A percentile compares a stretch with the other conserved stretches of the same genome.
Conservation (phyloP, 2,329 filamentous ascomycete genomes). For the Endothia cerciana region DNA sequence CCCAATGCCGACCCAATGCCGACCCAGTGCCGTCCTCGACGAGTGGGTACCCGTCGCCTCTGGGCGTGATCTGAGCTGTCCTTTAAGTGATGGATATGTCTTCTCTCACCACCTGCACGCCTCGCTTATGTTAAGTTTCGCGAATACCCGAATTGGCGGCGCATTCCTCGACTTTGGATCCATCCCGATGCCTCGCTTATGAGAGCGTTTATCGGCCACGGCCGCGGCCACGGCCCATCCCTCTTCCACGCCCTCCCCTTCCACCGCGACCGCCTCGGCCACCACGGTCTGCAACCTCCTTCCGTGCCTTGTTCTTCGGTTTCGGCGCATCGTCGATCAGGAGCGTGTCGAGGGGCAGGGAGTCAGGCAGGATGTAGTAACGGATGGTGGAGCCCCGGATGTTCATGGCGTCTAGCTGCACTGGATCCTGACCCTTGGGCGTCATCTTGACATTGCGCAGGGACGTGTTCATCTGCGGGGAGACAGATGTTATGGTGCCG, state of each 20-base stretch:
- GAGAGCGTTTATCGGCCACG: slow-evolving; percentile 17
- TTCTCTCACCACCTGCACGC: background rate
- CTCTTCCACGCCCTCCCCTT: slow-evolving; percentile 58
- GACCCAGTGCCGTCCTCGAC: background rate
- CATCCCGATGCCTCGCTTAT: background rate
- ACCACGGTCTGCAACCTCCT: slow-evolving; percentile 70
- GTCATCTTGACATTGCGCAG: slow-evolving; percentile 98
- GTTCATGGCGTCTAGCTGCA: slow-evolving; percentile 93
- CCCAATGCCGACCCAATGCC: background rate
- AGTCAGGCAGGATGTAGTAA: slow-evolving; percentile 96
- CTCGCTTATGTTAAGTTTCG: background rate
- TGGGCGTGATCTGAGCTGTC: background rate
- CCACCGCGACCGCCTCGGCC: slow-evolving; percentile 58
- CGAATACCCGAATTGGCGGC: background rate
- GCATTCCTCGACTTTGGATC: background rate
- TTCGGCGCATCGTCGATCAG: slow-evolving; percentile 96
- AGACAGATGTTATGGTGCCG: slow-evolving; percentile 95
- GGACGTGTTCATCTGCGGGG: slow-evolving; percentile 97
- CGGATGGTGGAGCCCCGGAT: slow-evolving; percentile 94
- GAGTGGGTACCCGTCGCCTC: background rate
- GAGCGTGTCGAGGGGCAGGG: slow-evolving; percentile 89
- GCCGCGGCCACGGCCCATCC: slow-evolving; percentile 33
- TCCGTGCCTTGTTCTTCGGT: slow-evolving; percentile 99
- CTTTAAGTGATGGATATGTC: background rate
- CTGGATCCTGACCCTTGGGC: slow-evolving; percentile 80